These are phyloP conservation scores for Decorospora gaudefroyi DNA, from an alignment of 2,329 filamentous ascomycete species.

Conservation along the genomic window DNA sequence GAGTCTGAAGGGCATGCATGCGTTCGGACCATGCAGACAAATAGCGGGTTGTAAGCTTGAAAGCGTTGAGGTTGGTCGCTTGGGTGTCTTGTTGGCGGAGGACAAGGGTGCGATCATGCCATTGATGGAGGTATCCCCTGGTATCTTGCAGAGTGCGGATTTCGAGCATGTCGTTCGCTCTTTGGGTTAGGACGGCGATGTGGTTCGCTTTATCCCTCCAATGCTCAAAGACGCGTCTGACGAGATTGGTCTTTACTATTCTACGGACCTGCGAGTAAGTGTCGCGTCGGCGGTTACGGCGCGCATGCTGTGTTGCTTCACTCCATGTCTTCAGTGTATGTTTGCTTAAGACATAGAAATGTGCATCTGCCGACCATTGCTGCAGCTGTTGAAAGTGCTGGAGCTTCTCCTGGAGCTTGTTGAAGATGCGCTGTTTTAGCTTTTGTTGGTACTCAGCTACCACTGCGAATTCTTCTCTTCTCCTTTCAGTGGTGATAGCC, in stretches of 20 bases:
- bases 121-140: slow-evolving; percentile 48
- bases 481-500: slow-evolving; percentile 28
- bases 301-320: slow-evolving; percentile 54
- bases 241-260: slow-evolving; percentile 59
- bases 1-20: slow-evolving; percentile 28
- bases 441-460: slow-evolving; percentile 50
- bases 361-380: slow-evolving; percentile 59
- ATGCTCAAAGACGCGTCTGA: slow-evolving; percentile 46
- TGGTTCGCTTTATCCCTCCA: slow-evolving; percentile 43
- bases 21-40: slow-evolving; percentile 37
- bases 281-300: slow-evolving; percentile 59
- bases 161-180: slow-evolving; percentile 40
- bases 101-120: slow-evolving; percentile 49
- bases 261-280: slow-evolving; percentile 60
- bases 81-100: slow-evolving; percentile 26
- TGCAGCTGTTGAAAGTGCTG: slow-evolving; percentile 55
- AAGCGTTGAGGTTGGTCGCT: slow-evolving; percentile 30
- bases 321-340: slow-evolving; percentile 58
- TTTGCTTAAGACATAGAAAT: slow-evolving; percentile 61
- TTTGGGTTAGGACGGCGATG: slow-evolving; percentile 28
- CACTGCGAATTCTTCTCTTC: slow-evolving; percentile 44
- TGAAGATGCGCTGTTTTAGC: slow-evolving; percentile 46
- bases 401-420: slow-evolving; percentile 43
- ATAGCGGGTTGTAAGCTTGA: slow-evolving; percentile 39
- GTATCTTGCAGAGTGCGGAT: slow-evolving; percentile 28